Percentiles rank a stretch among this genome's conserved stretches.
These are phyloP conservation scores for Spiromastix sp. DNA, from an alignment of 2,329 filamentous ascomycete genomes.

Conservation along the genomic window DNA sequence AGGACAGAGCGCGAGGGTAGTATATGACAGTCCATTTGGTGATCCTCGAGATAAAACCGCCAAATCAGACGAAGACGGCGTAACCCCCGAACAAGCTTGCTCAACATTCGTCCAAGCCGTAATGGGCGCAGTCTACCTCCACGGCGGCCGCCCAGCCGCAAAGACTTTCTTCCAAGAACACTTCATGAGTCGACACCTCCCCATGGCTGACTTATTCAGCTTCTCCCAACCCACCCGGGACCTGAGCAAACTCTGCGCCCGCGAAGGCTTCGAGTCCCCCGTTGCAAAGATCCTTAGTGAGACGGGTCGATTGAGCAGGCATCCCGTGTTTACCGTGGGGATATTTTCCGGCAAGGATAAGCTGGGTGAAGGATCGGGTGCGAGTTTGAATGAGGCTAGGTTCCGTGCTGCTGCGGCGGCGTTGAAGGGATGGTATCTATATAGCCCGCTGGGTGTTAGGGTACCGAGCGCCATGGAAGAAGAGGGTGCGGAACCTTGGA, in stretches of 20 bases:
- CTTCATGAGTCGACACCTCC: slow-evolving; percentile 67
- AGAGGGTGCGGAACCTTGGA: slow-evolving; percentile 52
- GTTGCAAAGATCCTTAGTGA: slow-evolving; percentile 82
- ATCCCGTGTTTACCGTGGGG: slow-evolving; percentile 86
- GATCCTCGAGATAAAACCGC: slow-evolving; percentile 39
- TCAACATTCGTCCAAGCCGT: slow-evolving; percentile 73
- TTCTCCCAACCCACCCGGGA: slow-evolving; percentile 80
- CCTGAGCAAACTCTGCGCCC: slow-evolving; percentile 67
- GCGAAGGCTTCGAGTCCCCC: slow-evolving; percentile 81
- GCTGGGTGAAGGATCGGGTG: slow-evolving; percentile 78
- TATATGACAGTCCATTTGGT: slow-evolving; percentile 79
- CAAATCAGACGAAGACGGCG: slow-evolving; percentile 19
- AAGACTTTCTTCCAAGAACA: slow-evolving; percentile 77
- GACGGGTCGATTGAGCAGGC: slow-evolving; percentile 73
- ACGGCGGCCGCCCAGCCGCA: slow-evolving; percentile 66
- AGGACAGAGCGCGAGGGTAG: slow-evolving; percentile 64
- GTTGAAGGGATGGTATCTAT: slow-evolving; percentile 92
- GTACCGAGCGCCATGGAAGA: slow-evolving; percentile 62
- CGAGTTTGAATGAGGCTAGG: slow-evolving; percentile 67
- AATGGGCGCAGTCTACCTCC: slow-evolving; percentile 74
- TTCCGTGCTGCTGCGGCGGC: slow-evolving; percentile 72
- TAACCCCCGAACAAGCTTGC: slow-evolving; percentile 50
- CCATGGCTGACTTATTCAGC: slow-evolving; percentile 67
- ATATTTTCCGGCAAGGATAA: slow-evolving; percentile 88
- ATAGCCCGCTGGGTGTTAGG: slow-evolving; percentile 61